These are phyloP conservation scores for Beauveria bassiana DNA, from an alignment of 2,329 filamentous ascomycete genomes.

Conservation along the genomic window DNA sequence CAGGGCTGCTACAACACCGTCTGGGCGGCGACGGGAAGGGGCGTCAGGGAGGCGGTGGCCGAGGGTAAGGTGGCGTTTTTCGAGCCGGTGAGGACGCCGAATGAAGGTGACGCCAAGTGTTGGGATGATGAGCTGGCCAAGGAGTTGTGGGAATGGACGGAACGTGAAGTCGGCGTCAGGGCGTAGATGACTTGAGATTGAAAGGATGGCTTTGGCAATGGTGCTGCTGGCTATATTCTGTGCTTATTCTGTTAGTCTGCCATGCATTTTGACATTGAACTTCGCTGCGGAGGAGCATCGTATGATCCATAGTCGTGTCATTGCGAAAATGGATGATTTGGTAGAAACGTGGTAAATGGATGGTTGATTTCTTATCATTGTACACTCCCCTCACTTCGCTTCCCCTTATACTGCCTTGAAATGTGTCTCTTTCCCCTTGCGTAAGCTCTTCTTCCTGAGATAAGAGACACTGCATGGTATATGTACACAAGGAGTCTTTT, in stretches of 20 bases:
- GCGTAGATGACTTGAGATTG: background rate
- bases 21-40: conserved; percentile 23
- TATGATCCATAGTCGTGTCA: background rate
- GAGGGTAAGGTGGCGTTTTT: conserved; percentile 18
- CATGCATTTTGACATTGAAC: background rate
- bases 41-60: conserved; percentile 15
- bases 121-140: conserved; percentile 23
- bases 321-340: background rate
- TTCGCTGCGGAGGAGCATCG: background rate
- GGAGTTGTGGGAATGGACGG: conserved; percentile 33
- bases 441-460: background rate
- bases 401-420: background rate
- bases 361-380: conserved; percentile 1
- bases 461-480: conserved; percentile 8
- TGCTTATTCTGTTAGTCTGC: background rate
- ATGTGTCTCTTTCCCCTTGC: background rate
- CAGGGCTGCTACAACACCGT: conserved; percentile 24
- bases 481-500: conserved; percentile 12
- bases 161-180: conserved; percentile 14
- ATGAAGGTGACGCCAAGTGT: conserved; percentile 16
- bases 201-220: background rate
- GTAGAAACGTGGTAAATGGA: conserved; percentile 1
- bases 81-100: conserved; percentile 21
- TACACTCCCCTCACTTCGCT: background rate
- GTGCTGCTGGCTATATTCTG: background rate